A percentile compares a stretch with the other conserved stretches of the same genome.
Evolutionary conservation across 148 eudicot species (phyloP).

Genomic region (Suaeda aralocaspica): DNA sequence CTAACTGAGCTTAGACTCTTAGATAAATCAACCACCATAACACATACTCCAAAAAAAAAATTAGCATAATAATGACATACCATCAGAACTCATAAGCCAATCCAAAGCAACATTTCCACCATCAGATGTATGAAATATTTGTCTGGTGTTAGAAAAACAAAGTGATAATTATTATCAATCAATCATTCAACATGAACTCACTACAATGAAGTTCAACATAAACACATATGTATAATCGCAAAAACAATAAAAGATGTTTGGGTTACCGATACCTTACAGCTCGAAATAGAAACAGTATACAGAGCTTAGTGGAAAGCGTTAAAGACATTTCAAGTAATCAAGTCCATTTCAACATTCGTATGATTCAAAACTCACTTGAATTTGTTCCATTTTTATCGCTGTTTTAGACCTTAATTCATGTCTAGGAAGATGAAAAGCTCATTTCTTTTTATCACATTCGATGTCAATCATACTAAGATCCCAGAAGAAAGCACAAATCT

Average conservation of each 20-base stretch:
- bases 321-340: neutral
- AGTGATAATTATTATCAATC: neutral
- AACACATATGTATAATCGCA: neutral
- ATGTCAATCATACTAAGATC: neutral
- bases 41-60: neutral
- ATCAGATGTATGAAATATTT: slow-evolving; percentile 71
- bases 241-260: neutral
- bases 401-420: neutral
- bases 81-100: slow-evolving; percentile 77
- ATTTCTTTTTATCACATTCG: neutral
- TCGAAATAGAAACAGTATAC: too few species aligned
- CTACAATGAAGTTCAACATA: neutral
- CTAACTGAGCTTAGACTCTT: neutral
- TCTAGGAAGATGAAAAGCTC: neutral
- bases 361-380: neutral
- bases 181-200: neutral
- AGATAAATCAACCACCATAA: neutral
- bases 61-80: slow-evolving; percentile 39
- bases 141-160: slow-evolving; percentile 39
- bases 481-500: neutral
- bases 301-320: neutral
- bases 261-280: too few species aligned
- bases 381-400: neutral
- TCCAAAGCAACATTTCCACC: slow-evolving; percentile 93
- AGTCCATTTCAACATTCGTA: neutral